phyloP scores from a whole-genome alignment of 1,139 yeast genomes.

The Arxiozyma slooffiae region DNA sequence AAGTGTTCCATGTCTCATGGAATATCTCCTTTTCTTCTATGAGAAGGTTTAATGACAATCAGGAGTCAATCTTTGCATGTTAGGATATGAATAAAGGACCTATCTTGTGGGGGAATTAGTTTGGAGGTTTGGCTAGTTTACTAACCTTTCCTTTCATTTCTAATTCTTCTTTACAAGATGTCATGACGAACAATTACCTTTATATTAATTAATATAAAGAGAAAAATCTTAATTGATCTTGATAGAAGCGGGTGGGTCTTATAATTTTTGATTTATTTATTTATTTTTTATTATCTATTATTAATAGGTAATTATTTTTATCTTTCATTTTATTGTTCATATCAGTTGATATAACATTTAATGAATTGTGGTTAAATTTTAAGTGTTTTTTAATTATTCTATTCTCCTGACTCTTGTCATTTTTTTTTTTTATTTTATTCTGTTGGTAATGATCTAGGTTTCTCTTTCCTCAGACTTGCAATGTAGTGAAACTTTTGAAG shows the following conservation, averaged over 20 bases:
- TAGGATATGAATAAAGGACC: background rate
- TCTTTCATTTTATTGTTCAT: slow-evolving; percentile 3
- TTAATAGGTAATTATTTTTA: slow-evolving; percentile 2
- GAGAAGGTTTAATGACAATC: slow-evolving; percentile 6
- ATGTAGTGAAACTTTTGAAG: background rate
- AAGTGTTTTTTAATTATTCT: background rate
- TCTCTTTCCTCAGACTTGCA: background rate
- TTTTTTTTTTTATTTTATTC: no score
- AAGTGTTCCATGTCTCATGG: background rate
- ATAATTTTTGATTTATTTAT: slow-evolving; percentile 65
- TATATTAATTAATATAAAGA: background rate
- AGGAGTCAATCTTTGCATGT: background rate
- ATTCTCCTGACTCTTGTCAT: no score
- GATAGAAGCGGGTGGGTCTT: slow-evolving; percentile 66
- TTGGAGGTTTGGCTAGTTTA: background rate
- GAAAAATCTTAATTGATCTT: slow-evolving; percentile 14
- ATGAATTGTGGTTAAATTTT: background rate
- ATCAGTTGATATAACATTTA: slow-evolving; percentile 5
- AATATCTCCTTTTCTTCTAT: background rate
- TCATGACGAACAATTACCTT: background rate
- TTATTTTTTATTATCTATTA: slow-evolving; percentile 2
- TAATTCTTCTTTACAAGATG: background rate
- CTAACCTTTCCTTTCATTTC: background rate
- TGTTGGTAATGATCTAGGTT: background rate
- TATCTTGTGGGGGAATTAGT: background rate